A percentile compares a stretch with the other conserved stretches of the same genome.
Conservation (phyloP, 495 filamentous ascomycete species). For the Podospora conica region DNA sequence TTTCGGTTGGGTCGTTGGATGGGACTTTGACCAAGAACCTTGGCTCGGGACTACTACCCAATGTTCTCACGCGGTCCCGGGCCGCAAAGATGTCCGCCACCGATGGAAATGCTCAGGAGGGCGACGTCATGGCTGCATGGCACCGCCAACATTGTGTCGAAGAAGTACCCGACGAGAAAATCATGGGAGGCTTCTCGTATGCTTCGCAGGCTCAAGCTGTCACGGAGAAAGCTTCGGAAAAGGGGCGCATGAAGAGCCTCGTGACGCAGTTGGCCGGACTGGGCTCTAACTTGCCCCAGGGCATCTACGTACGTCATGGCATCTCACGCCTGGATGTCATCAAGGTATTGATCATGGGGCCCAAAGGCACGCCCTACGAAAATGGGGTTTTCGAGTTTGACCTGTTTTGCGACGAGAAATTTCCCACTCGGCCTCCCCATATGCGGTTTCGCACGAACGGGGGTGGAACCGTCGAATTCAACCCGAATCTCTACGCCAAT, state of each 20-base stretch:
- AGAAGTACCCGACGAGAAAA: conserved; percentile 33
- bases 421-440: conserved; percentile 44
- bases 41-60: not conserved
- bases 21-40: not conserved
- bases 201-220: conserved; percentile 10
- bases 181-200: conserved; percentile 24
- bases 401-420: conserved; percentile 41
- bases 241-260: conserved; percentile 45
- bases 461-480: conserved; percentile 41
- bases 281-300: conserved; percentile 47
- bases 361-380: conserved; percentile 54
- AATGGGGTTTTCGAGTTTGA: conserved; percentile 59
- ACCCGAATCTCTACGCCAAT: conserved; percentile 54
- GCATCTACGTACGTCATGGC: conserved; percentile 54
- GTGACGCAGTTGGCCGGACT: conserved; percentile 48
- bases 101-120: not conserved
- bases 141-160: conserved; percentile 33
- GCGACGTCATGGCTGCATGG: conserved; percentile 18
- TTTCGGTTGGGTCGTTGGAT: not conserved
- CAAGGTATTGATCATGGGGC: conserved; percentile 54
- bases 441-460: conserved; percentile 48
- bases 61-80: not conserved
- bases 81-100: not conserved
- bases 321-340: conserved; percentile 49
- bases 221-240: not conserved